A percentile compares a stretch with the other conserved stretches of the same genome.
Conservation (phyloP, 192 early-diverging fungal genomes). For the Umbelopsis isabellina region DNA sequence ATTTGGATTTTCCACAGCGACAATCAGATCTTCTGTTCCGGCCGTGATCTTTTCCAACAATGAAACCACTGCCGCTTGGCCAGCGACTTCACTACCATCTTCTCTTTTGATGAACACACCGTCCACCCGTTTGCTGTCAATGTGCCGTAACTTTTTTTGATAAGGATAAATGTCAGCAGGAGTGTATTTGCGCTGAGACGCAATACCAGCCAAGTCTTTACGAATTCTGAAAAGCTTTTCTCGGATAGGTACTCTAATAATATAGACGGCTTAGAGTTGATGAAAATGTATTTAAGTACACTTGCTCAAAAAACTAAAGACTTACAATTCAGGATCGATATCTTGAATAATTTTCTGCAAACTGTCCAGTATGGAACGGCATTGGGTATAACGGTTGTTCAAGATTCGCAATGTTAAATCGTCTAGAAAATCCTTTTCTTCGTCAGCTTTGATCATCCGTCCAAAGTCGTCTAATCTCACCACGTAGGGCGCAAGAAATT, state of each 20-base stretch:
- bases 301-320: not conserved
- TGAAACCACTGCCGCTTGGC: conserved; percentile 84
- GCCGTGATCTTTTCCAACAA: conserved; percentile 82
- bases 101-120: conserved; percentile 74
- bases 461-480: conserved; percentile 60
- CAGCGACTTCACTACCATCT: conserved; percentile 69
- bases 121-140: conserved; percentile 78
- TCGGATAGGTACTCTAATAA: conserved; percentile 58
- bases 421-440: conserved; percentile 42
- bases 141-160: conserved; percentile 74
- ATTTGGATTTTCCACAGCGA: conserved; percentile 64
- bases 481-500: conserved; percentile 60
- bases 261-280: not conserved
- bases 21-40: conserved; percentile 79
- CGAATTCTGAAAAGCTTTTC: conserved; percentile 70
- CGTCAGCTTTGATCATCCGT: conserved; percentile 59
- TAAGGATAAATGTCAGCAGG: conserved; percentile 48
- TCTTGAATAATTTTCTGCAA: conserved; percentile 8
- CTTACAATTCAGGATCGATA: conserved; percentile 12
- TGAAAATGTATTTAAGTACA: not conserved
- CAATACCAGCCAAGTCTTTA: conserved; percentile 54
- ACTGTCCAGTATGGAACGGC: conserved; percentile 21
- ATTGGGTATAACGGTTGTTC: conserved; percentile 41
- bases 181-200: conserved; percentile 33
- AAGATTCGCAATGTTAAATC: conserved; percentile 47